Evolutionary conservation across 192 early-diverging fungal species (phyloP), one percentile per base, ranked within the genome.

Genomic region (Phycomyces blakesleeanus): DNA sequence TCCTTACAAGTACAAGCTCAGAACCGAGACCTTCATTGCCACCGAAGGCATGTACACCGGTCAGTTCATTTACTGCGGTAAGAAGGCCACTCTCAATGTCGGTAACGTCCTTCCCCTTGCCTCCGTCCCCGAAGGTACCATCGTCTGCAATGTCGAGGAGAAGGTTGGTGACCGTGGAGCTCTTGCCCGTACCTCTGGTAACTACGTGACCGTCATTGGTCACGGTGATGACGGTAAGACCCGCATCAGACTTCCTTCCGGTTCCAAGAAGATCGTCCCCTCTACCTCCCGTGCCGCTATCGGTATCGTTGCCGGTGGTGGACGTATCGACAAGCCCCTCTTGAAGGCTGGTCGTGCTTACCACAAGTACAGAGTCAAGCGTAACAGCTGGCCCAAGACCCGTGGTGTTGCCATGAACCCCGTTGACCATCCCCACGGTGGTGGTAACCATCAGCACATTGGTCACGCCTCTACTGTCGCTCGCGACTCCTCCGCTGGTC

Each of bases 391-490:
- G 97, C 97, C 97, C 72, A 93, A 90, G 80, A 99, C 97, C 85
- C 94, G 97, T 93, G 96, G 96, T 97, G 96, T 98, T 85, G 96
- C 95, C 78, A 98, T 98, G 96, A 98, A 98, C 91, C 96, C 96
- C 66, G 80, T 82, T 21, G 89, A 91, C 78, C 90, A 92, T 87
- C 89, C 88, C 67, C 91, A 92, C 80, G 91, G 91, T 93, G 96
- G 96, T 94, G 95, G 96, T 98, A 99, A 99, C 92, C 97, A 99
- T 81, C 97, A 99, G 87, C 96, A 99, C 84, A 98, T 99, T 83
- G 97, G 97, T 96, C 94, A 99, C 88, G 97, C 97, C 77, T 87
- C 95, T 76, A 85, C 91, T 81, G 97, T 98, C 49, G 81, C 91
- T 55, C 88, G 96, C 76, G 81, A 83, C 82, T 84, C 94, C 69